phyloP scores from a whole-genome alignment of 306 rosid species.

The Trichosanthes cucumerina region DNA sequence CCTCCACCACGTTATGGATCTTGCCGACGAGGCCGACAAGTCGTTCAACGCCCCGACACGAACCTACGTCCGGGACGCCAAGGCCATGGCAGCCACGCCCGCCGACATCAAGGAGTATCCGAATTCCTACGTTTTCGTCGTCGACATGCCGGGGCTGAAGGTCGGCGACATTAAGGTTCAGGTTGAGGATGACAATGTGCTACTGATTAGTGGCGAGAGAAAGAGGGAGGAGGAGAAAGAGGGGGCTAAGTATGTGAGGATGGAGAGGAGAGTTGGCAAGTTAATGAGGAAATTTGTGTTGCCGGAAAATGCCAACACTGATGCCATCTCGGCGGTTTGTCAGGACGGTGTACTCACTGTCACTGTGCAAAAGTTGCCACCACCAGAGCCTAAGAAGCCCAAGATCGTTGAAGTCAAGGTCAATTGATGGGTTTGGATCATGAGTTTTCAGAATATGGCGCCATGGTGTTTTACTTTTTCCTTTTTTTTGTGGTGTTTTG shows the following conservation, averaged over 20 bases:
- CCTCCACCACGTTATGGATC: conserved; percentile 46
- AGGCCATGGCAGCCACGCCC: conserved; percentile 84
- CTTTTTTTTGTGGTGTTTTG: not conserved
- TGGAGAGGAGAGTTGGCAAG: conserved; percentile 86
- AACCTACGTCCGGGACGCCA: conserved; percentile 66
- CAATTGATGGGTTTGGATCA: conserved; percentile 18
- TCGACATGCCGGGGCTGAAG: conserved; percentile 91
- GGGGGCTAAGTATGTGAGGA: conserved; percentile 57
- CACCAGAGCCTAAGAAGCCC: conserved; percentile 91
- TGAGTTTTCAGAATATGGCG: not conserved
- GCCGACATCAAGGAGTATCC: conserved; percentile 74
- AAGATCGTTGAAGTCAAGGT: conserved; percentile 69
- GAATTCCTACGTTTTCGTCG: conserved; percentile 47
- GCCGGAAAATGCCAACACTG: conserved; percentile 67
- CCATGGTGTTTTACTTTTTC: not conserved
- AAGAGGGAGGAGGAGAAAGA: conserved; percentile 85
- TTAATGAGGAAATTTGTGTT: conserved; percentile 75
- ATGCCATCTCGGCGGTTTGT: conserved; percentile 55
- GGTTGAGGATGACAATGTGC: conserved; percentile 80
- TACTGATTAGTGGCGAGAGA: conserved; percentile 69
- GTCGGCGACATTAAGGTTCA: conserved; percentile 82
- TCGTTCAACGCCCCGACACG: conserved; percentile 44
- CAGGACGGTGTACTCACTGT: conserved; percentile 86
- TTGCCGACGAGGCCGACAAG: conserved; percentile 40
- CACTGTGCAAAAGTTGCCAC: conserved; percentile 66